These are phyloP conservation scores for Coemansia furcata DNA, from an alignment of 192 early-diverging fungal species.

Conservation along the genomic window DNA sequence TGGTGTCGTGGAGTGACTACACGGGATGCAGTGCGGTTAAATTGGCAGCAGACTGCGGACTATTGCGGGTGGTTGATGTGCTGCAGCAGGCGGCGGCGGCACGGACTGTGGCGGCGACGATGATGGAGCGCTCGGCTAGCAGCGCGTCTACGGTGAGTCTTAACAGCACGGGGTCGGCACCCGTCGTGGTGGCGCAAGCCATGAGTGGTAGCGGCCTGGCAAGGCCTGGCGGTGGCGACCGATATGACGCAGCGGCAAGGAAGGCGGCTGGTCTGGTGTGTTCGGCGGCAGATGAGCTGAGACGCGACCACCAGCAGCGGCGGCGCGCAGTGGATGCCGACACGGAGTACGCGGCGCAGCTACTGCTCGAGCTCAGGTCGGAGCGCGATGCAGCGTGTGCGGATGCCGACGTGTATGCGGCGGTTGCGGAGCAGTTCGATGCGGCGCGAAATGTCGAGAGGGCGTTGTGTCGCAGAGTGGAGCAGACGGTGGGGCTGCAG, in stretches of 20 bases:
- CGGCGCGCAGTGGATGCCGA: conserved; percentile 26
- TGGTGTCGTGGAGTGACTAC: conserved; percentile 34
- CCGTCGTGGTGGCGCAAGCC: background rate
- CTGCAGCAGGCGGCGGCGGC: background rate
- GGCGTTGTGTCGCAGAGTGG: conserved; percentile 19
- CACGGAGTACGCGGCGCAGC: conserved; percentile 35
- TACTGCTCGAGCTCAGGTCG: conserved; percentile 41
- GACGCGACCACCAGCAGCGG: conserved; percentile 20
- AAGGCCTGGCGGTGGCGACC: conserved; percentile 5
- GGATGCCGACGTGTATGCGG: background rate
- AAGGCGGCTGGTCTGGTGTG: conserved; percentile 15
- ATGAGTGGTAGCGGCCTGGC: background rate
- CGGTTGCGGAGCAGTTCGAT: conserved; percentile 1
- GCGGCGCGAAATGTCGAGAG: conserved; percentile 9
- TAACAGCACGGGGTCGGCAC: background rate
- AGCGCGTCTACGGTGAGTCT: conserved; percentile 3
- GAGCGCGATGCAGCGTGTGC: conserved; percentile 28
- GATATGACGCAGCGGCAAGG: conserved; percentile 16
- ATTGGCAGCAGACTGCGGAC: conserved; percentile 7
- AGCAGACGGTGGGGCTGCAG: conserved; percentile 30
- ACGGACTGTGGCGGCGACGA: background rate
- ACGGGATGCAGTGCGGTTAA: conserved; percentile 19
- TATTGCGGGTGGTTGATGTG: background rate
- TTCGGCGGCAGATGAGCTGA: conserved; percentile 20
- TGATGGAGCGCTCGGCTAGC: background rate